Base-by-base conservation (phyloP, 2,329 filamentous ascomycete genomes). In the Cladosporium sp. region DNA sequence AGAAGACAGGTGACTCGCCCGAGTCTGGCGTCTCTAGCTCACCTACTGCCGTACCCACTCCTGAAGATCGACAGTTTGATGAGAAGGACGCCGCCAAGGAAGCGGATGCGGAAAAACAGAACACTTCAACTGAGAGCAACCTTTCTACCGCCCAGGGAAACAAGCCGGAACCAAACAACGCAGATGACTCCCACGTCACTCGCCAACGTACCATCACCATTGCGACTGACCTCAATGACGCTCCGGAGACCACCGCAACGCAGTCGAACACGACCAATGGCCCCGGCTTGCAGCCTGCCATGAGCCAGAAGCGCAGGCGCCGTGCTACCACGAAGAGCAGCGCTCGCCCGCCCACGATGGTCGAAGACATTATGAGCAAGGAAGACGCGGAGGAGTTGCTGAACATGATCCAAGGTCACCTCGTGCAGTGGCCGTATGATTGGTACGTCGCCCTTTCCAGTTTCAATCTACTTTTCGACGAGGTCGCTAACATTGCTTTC, bases 351-450 rank as follows among this genome's bases (percentile, higher is more conserved):
- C 40, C 58, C 11, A 82, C 85, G 59, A 74, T 79, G 11, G 73
- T 78, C 1, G 91, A 95, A 56, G 89, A 95, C 48, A 61, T 96
- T 59, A 77, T 96, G 49, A 78, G 80, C 28, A 82, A 81, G 51
- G 78, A 80, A 5, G 88, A 95, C 59, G 88, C 90, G 1, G 91
- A 95, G 67, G 86, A 88, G 61, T 72, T 97, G 60, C 75, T 96
- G 59, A 81, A 82, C 58, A 74, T 93, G 73, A 80, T 93, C 22
- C 92, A 97, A 69, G 93, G 93, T 1, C 84, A 91, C 67, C 70
- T 98, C 49, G 91, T 98, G 22, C 75, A 89, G 58, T 98, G 95
- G 76, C 93, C 93, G 5, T 95, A 97, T 70, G 89, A 98, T 64
- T 98, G 95, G 82, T 80, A 68, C 60, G 74, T 69, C 40, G 9